Evolutionary conservation across 352 stramenopile species (phyloP).

Genomic region (Phytophthora vignae): DNA sequence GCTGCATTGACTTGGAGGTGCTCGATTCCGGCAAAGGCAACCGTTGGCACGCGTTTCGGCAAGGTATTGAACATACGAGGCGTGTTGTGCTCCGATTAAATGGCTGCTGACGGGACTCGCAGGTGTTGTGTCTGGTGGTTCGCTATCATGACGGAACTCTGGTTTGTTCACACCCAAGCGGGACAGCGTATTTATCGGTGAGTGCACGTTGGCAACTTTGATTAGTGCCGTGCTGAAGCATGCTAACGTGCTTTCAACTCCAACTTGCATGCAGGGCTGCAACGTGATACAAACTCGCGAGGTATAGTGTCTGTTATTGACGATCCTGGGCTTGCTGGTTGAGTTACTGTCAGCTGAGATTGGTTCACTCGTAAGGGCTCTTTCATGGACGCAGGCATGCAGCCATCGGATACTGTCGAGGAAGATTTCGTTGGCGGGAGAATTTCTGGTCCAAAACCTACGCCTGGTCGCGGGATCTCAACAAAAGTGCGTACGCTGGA

Average conservation of each 20-base stretch:
- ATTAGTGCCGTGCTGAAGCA: neutral
- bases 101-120: conserved; percentile 7
- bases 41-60: conserved; percentile 61
- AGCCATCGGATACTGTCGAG: conserved; percentile 9
- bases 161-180: conserved; percentile 53
- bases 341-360: neutral
- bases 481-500: conserved; percentile 41
- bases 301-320: conserved; percentile 21
- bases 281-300: conserved; percentile 46
- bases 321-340: neutral
- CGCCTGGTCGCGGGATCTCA: neutral
- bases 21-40: conserved; percentile 45
- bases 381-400: conserved; percentile 39
- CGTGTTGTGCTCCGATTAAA: neutral
- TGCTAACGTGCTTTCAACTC: neutral
- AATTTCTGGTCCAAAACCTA: conserved; percentile 1
- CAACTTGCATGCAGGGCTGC: conserved; percentile 31
- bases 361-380: conserved; percentile 26
- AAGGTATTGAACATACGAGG: conserved; percentile 34
- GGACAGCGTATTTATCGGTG: conserved; percentile 60
- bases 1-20: conserved; percentile 48
- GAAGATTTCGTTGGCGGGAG: conserved; percentile 17
- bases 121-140: conserved; percentile 51
- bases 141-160: conserved; percentile 60
- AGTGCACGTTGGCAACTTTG: neutral